These are phyloP conservation scores for Chenopodium formosanum DNA, from an alignment of 148 eudicot species.

Conservation along the genomic window DNA sequence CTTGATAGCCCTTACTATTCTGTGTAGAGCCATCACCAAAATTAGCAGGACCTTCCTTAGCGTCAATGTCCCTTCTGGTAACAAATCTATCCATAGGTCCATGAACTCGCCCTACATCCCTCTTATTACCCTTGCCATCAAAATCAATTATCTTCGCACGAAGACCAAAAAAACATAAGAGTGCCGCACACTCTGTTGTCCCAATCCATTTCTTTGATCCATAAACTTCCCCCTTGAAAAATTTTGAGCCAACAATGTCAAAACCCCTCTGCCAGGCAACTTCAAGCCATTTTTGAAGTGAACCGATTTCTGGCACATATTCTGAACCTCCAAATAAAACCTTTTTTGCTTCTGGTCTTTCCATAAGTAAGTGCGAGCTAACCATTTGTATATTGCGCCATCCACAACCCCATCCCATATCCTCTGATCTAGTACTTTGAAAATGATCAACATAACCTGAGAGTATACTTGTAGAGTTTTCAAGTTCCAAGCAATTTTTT, in stretches of 20 bases:
- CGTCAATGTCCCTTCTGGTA: slow-evolving; percentile 29
- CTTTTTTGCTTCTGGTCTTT: slow-evolving; percentile 52
- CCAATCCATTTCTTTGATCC: slow-evolving; percentile 90
- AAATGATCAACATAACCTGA: slow-evolving; percentile 89
- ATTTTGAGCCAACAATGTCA: slow-evolving; percentile 57
- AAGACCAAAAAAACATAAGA: slow-evolving; percentile 85
- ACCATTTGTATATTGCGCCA: slow-evolving; percentile 98
- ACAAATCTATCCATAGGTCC: slow-evolving; percentile 90
- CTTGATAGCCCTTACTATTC: slow-evolving; percentile 49
- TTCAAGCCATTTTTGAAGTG: slow-evolving; percentile 96
- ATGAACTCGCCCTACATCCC: slow-evolving; percentile 24
- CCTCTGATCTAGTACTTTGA: slow-evolving; percentile 58
- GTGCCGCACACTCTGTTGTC: slow-evolving; percentile 87
- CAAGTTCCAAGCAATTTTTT: slow-evolving; percentile 64
- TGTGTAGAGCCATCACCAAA: slow-evolving; percentile 16
- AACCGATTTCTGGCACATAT: slow-evolving; percentile 76
- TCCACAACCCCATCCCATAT: slow-evolving; percentile 94
- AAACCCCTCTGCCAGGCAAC: slow-evolving; percentile 85
- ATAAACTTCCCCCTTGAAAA: slow-evolving; percentile 53
- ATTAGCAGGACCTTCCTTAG: slow-evolving; percentile 26
- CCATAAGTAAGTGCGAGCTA: slow-evolving; percentile 68
- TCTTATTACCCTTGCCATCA: slow-evolving; percentile 38
- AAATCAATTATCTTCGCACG: slow-evolving; percentile 93
- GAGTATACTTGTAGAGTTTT: slow-evolving; percentile 51
- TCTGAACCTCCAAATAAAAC: slow-evolving; percentile 79